A percentile compares a stretch with the other conserved stretches of the same genome.
phyloP scores from a whole-genome alignment of 2,329 filamentous ascomycete species.

The Claviceps capensis region DNA sequence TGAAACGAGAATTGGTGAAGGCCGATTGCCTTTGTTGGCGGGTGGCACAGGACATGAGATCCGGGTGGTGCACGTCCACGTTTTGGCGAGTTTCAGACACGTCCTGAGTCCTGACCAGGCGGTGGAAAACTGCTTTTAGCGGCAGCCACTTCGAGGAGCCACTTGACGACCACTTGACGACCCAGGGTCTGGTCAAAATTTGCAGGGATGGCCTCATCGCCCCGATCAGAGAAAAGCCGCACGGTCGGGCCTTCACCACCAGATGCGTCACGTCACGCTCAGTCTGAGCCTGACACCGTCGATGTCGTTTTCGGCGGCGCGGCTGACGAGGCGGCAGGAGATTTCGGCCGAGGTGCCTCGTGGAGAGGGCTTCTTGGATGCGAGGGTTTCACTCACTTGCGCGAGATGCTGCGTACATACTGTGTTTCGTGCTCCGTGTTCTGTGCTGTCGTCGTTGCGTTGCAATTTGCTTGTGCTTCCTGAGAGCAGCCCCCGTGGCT shows the following conservation, averaged over 20 bases:
- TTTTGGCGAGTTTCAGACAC: constrained; percentile 4
- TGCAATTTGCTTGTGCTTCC: neutral
- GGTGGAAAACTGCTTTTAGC: neutral
- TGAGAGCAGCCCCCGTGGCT: neutral
- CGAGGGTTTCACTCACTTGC: neutral
- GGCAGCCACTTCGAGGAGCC: neutral
- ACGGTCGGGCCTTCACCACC: neutral
- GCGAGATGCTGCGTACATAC: neutral
- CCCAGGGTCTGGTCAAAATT: neutral
- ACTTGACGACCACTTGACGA: neutral
- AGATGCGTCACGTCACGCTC: neutral
- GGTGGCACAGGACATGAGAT: neutral
- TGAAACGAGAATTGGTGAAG: too few species aligned
- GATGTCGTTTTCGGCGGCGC: neutral
- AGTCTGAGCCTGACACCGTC: neutral
- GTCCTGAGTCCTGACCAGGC: neutral
- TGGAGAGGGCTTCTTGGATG: neutral
- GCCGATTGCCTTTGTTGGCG: neutral
- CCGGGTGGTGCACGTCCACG: neutral
- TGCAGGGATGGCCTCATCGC: neutral
- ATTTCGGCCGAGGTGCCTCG: neutral
- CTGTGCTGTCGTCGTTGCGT: neutral
- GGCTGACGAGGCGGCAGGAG: neutral
- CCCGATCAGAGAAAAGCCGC: neutral
- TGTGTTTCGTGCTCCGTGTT: neutral